Evolutionary conservation across 2,329 filamentous ascomycete species (phyloP), one percentile per base, ranked within the genome.

Genomic region (Trichoderma breve): DNA sequence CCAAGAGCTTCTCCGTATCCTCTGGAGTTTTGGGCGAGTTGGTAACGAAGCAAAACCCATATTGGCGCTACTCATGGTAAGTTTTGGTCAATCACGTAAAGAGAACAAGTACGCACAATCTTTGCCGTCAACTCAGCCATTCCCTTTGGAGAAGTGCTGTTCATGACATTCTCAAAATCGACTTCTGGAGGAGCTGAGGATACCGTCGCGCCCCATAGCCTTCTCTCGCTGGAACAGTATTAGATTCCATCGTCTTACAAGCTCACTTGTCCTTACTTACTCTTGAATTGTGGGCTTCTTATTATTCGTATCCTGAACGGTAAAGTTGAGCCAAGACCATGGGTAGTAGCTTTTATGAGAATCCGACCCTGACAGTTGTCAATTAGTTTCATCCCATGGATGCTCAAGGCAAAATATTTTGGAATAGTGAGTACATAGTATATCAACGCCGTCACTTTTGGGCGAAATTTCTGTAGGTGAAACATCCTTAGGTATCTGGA

Each of bases 1-100:
- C 88, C 3, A 98, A 85, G 1, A 98, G 85, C n/a, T 84, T 80
- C 80, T 95, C 82, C 0, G 95, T 98, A 6, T 90, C 87, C 74
- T 91, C 86, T 0, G 93, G 92, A 1, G 89, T 84, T 14, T 79
- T 80, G 0, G 94, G 93, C 15, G 91, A 91, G 57, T 86, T 84
- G 62, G 90, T 86, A 18, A 98, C 89, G 77, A 95, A 95, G 76
- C 88, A 93, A 79, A 97, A 94, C 3, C 95, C 95, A 74, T 87
- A 89, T 73, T 83, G 80, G 72, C 88, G 87, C 92, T 95, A 64
- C 7, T 4, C 2, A 3, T 30, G 53, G 53, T 77, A 34, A 78
- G 76, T 32, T 28, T 65, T 36, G 5, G n/a, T 55, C 2, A 62
- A 12, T 3, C 5, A 15, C 6, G 30, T 14, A 28, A 62, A 32